These are phyloP conservation scores for Penicillium concentricum DNA, from an alignment of 2,329 filamentous ascomycete species.

Conservation along the genomic window DNA sequence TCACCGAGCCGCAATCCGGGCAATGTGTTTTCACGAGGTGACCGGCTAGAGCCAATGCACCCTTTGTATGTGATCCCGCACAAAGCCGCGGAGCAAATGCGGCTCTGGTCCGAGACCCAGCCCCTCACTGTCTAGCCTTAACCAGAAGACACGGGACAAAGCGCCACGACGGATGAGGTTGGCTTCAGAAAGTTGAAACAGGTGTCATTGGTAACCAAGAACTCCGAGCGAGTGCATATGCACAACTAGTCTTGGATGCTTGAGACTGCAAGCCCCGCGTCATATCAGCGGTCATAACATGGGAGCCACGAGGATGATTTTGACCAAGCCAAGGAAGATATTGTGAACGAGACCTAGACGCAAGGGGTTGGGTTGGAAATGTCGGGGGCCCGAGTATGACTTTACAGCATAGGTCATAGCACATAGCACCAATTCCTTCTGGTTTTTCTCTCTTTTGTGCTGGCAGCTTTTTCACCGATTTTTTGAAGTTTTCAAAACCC, in stretches of 20 bases:
- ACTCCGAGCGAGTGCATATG: conserved; percentile 8
- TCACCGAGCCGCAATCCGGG: conserved; percentile 45
- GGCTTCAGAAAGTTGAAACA: not conserved
- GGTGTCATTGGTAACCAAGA: not conserved
- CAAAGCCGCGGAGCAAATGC: conserved; percentile 63
- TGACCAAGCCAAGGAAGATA: not conserved
- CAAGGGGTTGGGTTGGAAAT: conserved; percentile 9
- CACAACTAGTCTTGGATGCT: conserved; percentile 1
- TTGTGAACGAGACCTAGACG: conserved; percentile 10
- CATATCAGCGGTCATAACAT: conserved; percentile 10
- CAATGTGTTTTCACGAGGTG: conserved; percentile 68
- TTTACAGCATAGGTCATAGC: conserved; percentile 6
- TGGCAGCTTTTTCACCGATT: not conserved
- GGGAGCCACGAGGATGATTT: conserved; percentile 13
- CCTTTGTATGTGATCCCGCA: conserved; percentile 84
- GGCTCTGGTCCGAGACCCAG: conserved; percentile 59
- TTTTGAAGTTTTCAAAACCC: not conserved
- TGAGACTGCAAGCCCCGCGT: conserved; percentile 2
- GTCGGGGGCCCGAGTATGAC: conserved; percentile 1
- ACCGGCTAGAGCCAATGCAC: conserved; percentile 70
- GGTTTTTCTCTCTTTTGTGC: not conserved
- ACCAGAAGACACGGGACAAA: not conserved
- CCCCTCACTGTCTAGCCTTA: conserved; percentile 15
- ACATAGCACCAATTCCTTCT: not conserved
- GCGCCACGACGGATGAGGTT: not conserved